A percentile compares a stretch with the other conserved stretches of the same genome.
phyloP scores from a whole-genome alignment of 441 rosid species.

The Geranium incanum region DNA sequence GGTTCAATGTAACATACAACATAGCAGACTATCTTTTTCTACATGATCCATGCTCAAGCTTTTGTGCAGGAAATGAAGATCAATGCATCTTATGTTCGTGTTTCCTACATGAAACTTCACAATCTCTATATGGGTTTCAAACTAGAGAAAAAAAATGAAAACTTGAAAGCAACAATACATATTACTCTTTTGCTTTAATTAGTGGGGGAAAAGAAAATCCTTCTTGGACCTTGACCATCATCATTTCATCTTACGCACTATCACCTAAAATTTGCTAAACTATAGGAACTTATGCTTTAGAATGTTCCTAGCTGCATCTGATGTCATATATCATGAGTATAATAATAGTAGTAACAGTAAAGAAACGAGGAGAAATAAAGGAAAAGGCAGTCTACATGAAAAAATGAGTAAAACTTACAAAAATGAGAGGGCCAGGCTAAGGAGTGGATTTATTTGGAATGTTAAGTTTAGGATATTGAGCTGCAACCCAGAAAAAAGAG shows the following conservation, averaged over 20 bases:
- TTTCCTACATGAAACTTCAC: neutral
- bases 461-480: conserved; percentile 33
- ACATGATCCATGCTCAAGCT: neutral
- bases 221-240: conserved; percentile 28
- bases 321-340: conserved; percentile 21
- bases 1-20: neutral
- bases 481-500: conserved; percentile 27
- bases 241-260: conserved; percentile 18
- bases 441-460: conserved; percentile 33
- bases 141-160: neutral
- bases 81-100: neutral
- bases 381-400: conserved; percentile 31
- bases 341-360: conserved; percentile 18
- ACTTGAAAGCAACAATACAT: conserved; percentile 13
- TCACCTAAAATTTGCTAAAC: conserved; percentile 13
- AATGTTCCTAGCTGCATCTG: conserved; percentile 57
- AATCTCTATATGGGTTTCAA: neutral
- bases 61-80: neutral
- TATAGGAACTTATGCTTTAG: conserved; percentile 32
- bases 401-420: conserved; percentile 21
- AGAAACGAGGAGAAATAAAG: conserved; percentile 31
- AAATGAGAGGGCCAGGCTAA: conserved; percentile 1
- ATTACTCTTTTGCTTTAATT: conserved; percentile 20
- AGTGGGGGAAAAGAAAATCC: conserved; percentile 21
- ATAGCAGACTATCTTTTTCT: neutral